These are phyloP conservation scores for Streptanthus diversifolius DNA, from an alignment of 345 rosid species.

Conservation along the genomic window DNA sequence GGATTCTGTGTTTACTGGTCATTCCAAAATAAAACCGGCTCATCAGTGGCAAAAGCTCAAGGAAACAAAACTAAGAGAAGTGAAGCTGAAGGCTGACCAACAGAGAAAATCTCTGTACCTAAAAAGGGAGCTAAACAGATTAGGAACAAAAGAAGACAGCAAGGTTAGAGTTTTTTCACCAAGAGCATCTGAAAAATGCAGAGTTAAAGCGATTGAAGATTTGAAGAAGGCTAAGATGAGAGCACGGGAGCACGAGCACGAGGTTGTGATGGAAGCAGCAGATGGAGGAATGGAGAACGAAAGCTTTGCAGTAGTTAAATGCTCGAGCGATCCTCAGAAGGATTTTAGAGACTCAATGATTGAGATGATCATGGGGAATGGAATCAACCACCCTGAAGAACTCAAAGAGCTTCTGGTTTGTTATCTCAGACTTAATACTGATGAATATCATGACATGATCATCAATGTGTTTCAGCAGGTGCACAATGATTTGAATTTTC, in stretches of 20 bases:
- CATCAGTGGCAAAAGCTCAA: slow-evolving; percentile 41
- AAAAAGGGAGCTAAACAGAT: slow-evolving; percentile 47
- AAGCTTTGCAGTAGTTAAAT: slow-evolving; percentile 70
- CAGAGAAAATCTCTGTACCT: slow-evolving; percentile 68
- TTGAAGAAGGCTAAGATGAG: slow-evolving; percentile 56
- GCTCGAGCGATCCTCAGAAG: slow-evolving; percentile 64
- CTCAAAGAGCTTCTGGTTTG: slow-evolving; percentile 85
- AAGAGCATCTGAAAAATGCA: slow-evolving; percentile 56
- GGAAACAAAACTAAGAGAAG: slow-evolving; percentile 44
- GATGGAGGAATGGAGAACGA: slow-evolving; percentile 39
- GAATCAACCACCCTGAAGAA: slow-evolving; percentile 53
- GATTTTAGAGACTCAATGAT: slow-evolving; percentile 88
- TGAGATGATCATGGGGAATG: slow-evolving; percentile 80
- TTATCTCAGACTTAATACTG: slow-evolving; percentile 68
- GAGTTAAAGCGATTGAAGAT: slow-evolving; percentile 57
- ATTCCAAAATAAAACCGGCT: slow-evolving; percentile 22
- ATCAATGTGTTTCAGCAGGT: slow-evolving; percentile 85
- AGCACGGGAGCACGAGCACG: slow-evolving; percentile 39
- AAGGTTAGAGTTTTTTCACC: slow-evolving; percentile 59
- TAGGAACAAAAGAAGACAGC: slow-evolving; percentile 46
- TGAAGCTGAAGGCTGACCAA: slow-evolving; percentile 46
- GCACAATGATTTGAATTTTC: slow-evolving; percentile 49
- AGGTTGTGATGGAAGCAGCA: slow-evolving; percentile 11
- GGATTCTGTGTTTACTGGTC: slow-evolving; percentile 22
- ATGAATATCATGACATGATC: slow-evolving; percentile 74